These are phyloP conservation scores for Collariella sp. DNA, from an alignment of 495 filamentous ascomycete genomes.

Conservation along the genomic window DNA sequence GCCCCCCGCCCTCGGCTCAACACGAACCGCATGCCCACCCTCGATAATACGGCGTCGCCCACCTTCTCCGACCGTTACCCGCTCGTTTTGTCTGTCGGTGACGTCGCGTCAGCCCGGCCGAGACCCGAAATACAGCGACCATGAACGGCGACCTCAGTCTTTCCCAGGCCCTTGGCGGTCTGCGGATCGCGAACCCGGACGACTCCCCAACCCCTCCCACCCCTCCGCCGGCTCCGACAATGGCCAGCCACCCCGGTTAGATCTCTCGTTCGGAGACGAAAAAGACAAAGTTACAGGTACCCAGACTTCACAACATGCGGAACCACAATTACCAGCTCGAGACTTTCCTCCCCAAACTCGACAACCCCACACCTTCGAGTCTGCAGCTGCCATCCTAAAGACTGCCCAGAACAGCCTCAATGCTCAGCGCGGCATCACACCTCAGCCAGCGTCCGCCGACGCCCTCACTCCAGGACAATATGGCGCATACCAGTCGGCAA, in stretches of 20 bases:
- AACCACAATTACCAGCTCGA: background rate
- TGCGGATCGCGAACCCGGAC: constrained; percentile 97
- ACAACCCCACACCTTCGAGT: constrained; percentile 30
- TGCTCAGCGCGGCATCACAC: constrained; percentile 23
- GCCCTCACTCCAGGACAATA: constrained; percentile 38
- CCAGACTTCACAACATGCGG: constrained; percentile 4
- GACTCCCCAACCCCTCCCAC: constrained; percentile 55
- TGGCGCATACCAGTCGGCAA: constrained; percentile 24
- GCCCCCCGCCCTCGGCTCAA: background rate
- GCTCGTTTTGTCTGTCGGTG: background rate
- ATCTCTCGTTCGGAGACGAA: constrained; percentile 2
- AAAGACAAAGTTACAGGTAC: background rate
- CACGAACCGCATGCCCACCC: constrained; percentile 10
- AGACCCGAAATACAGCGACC: constrained; percentile 10
- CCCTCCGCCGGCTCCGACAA: constrained; percentile 24
- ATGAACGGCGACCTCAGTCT: constrained; percentile 94
- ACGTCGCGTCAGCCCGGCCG: constrained; percentile 5
- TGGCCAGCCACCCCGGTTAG: constrained; percentile 5
- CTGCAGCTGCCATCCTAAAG: constrained; percentile 28
- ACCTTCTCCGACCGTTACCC: constrained; percentile 1
- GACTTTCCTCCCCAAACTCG: constrained; percentile 26
- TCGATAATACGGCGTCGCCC: background rate
- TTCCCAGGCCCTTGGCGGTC: constrained; percentile 83
- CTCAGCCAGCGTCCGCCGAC: constrained; percentile 36
- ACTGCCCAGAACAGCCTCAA: constrained; percentile 28